Base-by-base conservation (phyloP, 1,284 basidiomycete genomes). In the Athelia sp. region DNA sequence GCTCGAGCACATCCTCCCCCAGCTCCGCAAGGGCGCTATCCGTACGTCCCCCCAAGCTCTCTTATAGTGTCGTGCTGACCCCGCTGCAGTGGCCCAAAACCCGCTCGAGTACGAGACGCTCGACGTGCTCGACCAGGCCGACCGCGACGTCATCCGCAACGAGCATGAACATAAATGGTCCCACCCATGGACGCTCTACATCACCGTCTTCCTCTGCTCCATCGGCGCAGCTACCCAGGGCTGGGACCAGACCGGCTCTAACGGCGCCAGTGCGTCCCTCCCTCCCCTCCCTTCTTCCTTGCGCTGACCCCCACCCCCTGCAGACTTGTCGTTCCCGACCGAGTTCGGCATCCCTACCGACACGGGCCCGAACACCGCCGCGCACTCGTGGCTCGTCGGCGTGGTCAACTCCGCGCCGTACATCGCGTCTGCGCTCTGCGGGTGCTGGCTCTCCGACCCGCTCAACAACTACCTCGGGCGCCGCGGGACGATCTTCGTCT, bases 401-500 rank as follows among this genome's bases (percentile, higher is more conserved):
- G 51, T 72, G 9, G 70, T 78, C 51, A 78, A 78, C 48, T 57
- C 74, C 40, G 73, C 72, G 2, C 74, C 74, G 13, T 76, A 75
- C 54, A 66, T 76, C 32, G 66, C 66, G 3, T 66, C 69, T 22
- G 63, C 65, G 45, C 50, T 72, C 18, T 43, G 72, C 21, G 74
- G 73, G 17, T 76, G 73, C 54, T 77, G 75, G 74, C 64, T 76
- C 3, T 73, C 72, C 4, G 74, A 76, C 55, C 75, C 75, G 26
- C 59, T 78, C 42, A 78, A 78, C 52, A 56, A 72, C 54, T 68
- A 59, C 45, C 74, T 87, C 48, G 75, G 84, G 36, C 81, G 87
- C 55, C 79, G 86, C 42, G 86, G 86, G 13, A 78, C 79, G 8
- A 80, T 90, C 51, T 87, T 87, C 62, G 67, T 86, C 64, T 79